phyloP scores from a whole-genome alignment of 768 basidiomycete genomes.

The Mycena vitilis region DNA sequence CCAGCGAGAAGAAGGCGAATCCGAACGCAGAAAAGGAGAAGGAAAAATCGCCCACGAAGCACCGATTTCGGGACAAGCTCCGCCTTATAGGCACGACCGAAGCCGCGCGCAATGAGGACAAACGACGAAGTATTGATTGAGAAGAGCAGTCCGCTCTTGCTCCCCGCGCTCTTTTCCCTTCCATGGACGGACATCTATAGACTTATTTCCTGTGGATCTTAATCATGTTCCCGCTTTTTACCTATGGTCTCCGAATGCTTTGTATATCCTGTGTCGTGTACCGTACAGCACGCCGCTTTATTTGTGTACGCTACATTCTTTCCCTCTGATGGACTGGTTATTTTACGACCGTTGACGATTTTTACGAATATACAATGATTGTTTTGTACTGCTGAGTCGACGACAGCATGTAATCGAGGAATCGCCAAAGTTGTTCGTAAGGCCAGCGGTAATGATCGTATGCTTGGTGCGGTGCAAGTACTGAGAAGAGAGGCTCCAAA shows the following conservation, averaged over 20 bases:
- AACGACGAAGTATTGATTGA: constrained; percentile 43
- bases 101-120: constrained; percentile 50
- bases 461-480: neutral
- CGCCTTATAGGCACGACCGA: constrained; percentile 52
- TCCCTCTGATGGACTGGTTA: constrained; percentile 16
- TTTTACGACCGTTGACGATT: constrained; percentile 18
- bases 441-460: neutral
- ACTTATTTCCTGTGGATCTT: constrained; percentile 11
- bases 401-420: neutral
- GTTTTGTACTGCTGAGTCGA: neutral
- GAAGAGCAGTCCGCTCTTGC: neutral
- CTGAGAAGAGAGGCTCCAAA: no score
- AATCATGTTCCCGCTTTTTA: constrained; percentile 1
- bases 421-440: neutral
- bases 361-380: constrained; percentile 23
- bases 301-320: constrained; percentile 24
- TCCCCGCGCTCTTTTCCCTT: neutral
- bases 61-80: constrained; percentile 48
- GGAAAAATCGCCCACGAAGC: constrained; percentile 40
- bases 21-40: constrained; percentile 25
- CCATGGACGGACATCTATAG: constrained; percentile 8
- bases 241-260: neutral
- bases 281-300: neutral
- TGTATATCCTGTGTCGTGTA: neutral
- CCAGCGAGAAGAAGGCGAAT: constrained; percentile 18